These are phyloP conservation scores for Rhodotorula sp. DNA, from an alignment of 1,284 basidiomycete genomes.

Conservation along the genomic window DNA sequence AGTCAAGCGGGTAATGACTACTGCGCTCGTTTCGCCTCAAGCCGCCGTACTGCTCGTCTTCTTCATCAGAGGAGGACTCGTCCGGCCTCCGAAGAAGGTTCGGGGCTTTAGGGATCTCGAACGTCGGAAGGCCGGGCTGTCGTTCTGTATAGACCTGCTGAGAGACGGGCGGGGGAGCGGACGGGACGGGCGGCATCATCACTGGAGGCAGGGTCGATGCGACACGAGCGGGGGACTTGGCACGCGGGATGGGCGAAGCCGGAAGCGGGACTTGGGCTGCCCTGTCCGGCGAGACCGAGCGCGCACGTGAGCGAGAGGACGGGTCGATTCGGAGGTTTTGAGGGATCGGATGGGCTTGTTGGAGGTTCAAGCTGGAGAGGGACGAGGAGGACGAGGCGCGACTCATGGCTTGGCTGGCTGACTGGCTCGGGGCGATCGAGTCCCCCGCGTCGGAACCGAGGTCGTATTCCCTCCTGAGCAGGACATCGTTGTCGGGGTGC, in stretches of 20 bases:
- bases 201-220: background rate
- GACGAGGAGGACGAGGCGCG: conserved; percentile 36
- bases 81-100: conserved; percentile 24
- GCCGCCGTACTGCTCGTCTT: background rate
- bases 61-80: conserved; percentile 10
- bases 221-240: background rate
- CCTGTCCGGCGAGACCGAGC: background rate
- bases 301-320: background rate
- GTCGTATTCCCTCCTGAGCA: conserved; percentile 23
- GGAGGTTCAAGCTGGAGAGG: conserved; percentile 13
- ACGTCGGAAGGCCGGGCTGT: conserved; percentile 22
- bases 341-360: conserved; percentile 14
- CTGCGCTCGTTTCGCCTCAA: background rate
- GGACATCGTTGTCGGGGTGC: background rate
- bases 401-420: conserved; percentile 47
- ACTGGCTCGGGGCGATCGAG: conserved; percentile 49
- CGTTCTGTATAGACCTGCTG: conserved; percentile 22
- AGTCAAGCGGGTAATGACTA: conserved; percentile 19
- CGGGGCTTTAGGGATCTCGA: conserved; percentile 38
- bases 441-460: conserved; percentile 41
- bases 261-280: background rate
- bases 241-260: background rate
- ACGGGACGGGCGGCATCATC: conserved; percentile 31
- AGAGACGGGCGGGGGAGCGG: conserved; percentile 31
- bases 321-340: conserved; percentile 12